Base-by-base conservation (phyloP, 805 yeast genomes). In the Ogataea minuta region DNA sequence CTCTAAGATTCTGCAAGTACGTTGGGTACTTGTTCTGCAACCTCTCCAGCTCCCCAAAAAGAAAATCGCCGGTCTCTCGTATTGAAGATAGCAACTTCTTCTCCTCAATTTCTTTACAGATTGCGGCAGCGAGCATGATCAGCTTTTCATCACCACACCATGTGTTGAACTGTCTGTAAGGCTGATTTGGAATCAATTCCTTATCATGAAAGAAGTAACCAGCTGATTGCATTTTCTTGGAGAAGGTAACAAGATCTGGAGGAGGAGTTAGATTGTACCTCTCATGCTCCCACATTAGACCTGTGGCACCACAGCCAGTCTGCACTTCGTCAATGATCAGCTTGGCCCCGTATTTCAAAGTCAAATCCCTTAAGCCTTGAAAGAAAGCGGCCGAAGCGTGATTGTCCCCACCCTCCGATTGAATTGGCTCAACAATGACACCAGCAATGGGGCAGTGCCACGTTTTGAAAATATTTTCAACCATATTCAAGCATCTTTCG, bases 61-160 rank as follows among this genome's bases (percentile, higher is more conserved):
- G 66, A 68, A 81, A 84, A 47, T 64, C 72, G 52, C 95, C 95
- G 32, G 82, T 84, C 55, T 70, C 68, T 8, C 65, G 67, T 39
- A 83, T 76, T 48, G 75, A 69, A 24, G 67, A 63, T 33, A 77
- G 72, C 52, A 86, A 73, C 52, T 78, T 74, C 59, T 84, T 64
- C 52, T 77, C 76, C 34, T 68, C 64, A 34, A 84, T 68, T 67
- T 85, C 89, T 49, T 73, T 61, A 54, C 77, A 77, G 58, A 86
- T 83, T 49, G 86, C 79, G 56, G 83, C 80, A 41, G 90, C 84
- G 54, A 87, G 71, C 54, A 85, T 68, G 61, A 84, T 74, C 66
- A 81, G 79, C 44, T 89, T 82, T 62, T 95, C 90, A 67, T 85
- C 95, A 56, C 95, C 95, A 68, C 91, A 84, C 95, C 95, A 85